phyloP scores from a whole-genome alignment of 2,329 filamentous ascomycete species.

The Magnaporthiopsis incrustans region DNA sequence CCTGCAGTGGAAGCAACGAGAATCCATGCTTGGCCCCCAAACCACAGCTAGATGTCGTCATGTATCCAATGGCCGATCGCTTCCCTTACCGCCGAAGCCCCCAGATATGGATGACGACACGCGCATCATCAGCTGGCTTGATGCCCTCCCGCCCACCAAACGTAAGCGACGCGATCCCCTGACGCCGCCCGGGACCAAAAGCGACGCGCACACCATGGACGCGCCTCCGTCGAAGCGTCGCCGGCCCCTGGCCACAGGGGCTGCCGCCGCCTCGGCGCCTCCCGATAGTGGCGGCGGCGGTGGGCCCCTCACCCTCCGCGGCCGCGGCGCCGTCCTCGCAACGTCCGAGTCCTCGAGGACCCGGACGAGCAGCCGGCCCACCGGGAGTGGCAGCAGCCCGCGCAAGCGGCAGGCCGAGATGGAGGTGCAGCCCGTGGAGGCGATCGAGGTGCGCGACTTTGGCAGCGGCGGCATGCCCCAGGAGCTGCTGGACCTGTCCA shows the following conservation, averaged over 20 bases:
- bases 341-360: too few relatives aligned
- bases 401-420: conserved; percentile 2
- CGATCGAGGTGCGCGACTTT: neutral
- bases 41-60: too few relatives aligned
- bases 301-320: too few relatives aligned
- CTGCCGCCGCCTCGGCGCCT: neutral
- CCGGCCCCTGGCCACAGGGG: neutral
- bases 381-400: too few relatives aligned
- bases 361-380: too few relatives aligned
- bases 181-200: neutral
- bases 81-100: too few relatives aligned
- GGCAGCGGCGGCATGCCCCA: neutral
- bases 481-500: neutral
- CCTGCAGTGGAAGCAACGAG: too few relatives aligned
- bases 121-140: neutral
- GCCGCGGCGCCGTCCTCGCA: too few relatives aligned
- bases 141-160: neutral
- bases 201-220: neutral
- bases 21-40: too few relatives aligned
- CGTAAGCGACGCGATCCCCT: conserved; percentile 1
- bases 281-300: too few relatives aligned
- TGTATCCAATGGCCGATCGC: too few relatives aligned
- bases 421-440: conserved; percentile 1
- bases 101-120: neutral
- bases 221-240: neutral